These are phyloP conservation scores for Knoxdaviesia proteae DNA, from an alignment of 2,329 filamentous ascomycete genomes.

Conservation along the genomic window DNA sequence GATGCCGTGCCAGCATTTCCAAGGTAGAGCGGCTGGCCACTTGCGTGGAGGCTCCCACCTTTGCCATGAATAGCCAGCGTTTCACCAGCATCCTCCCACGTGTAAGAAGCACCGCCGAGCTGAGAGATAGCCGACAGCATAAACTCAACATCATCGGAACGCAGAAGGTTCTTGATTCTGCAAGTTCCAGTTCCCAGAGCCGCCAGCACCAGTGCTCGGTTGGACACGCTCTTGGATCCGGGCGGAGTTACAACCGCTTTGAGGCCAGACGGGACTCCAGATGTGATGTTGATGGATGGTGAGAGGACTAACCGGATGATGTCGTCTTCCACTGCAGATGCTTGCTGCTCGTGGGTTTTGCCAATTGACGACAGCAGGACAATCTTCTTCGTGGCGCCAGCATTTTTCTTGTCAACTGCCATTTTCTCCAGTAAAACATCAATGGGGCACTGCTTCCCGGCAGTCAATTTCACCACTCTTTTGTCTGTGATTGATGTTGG, in stretches of 20 bases:
- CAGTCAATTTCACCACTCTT: slow-evolving; percentile 59
- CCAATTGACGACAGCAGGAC: slow-evolving; percentile 83
- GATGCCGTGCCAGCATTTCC: slow-evolving; percentile 95
- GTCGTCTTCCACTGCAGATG: slow-evolving; percentile 71
- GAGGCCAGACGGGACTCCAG: slow-evolving; percentile 45
- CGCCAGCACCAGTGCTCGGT: slow-evolving; percentile 81
- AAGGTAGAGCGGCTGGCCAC: slow-evolving; percentile 60
- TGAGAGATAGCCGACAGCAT: slow-evolving; percentile 85
- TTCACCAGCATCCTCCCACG: slow-evolving; percentile 89
- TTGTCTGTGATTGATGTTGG: slow-evolving; percentile 74
- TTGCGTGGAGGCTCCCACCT: slow-evolving; percentile 67
- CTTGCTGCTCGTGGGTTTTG: slow-evolving; percentile 66
- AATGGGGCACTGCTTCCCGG: slow-evolving; percentile 71
- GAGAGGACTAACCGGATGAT: slow-evolving; percentile 71
- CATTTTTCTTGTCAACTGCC: slow-evolving; percentile 98
- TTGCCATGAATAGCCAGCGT: slow-evolving; percentile 76
- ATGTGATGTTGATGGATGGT: slow-evolving; percentile 51
- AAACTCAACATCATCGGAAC: slow-evolving; percentile 91
- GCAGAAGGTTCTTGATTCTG: slow-evolving; percentile 75
- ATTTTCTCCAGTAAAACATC: slow-evolving; percentile 77
- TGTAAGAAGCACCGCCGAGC: slow-evolving; percentile 70
- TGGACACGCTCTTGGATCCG: slow-evolving; percentile 94
- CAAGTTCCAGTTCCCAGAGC: slow-evolving; percentile 74
- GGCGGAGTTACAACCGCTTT: slow-evolving; percentile 67
- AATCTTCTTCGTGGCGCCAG: slow-evolving; percentile 86